Percentiles rank a stretch among this genome's conserved stretches.
Conservation (phyloP, 2,329 filamentous ascomycete genomes). For the Aspergillus versicolor region DNA sequence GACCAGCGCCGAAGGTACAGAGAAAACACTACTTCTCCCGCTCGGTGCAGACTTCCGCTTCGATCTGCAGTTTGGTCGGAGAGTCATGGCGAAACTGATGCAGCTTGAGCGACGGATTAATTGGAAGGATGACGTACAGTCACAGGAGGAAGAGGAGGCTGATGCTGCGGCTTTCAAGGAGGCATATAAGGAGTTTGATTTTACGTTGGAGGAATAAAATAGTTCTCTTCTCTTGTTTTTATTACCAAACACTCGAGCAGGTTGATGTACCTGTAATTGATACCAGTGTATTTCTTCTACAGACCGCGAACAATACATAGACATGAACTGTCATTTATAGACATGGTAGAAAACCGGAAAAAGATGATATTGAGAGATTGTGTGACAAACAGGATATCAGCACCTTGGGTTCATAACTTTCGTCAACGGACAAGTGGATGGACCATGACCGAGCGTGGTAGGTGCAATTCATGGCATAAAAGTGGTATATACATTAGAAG, state of each 20-base stretch:
- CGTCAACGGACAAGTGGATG: slow-evolving; percentile 1
- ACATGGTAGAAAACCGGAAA: neutral
- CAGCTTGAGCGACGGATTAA: slow-evolving; percentile 73
- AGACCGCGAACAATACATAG: neutral
- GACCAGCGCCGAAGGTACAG: slow-evolving; percentile 26
- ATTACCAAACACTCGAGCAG: too few relatives aligned
- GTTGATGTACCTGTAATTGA: too few relatives aligned
- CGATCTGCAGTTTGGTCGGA: slow-evolving; percentile 85
- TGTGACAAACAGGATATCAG: neutral
- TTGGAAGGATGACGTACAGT: slow-evolving; percentile 84
- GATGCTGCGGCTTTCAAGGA: slow-evolving; percentile 78
- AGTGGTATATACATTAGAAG: slow-evolving; percentile 6
- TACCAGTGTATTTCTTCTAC: neutral
- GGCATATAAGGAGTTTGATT: slow-evolving; percentile 84
- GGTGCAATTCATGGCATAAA: neutral
- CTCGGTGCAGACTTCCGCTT: slow-evolving; percentile 73
- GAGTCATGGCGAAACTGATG: slow-evolving; percentile 84
- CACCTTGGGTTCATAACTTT: slow-evolving; percentile 9
- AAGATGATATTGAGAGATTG: neutral
- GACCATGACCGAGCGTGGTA: neutral
- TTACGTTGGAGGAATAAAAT: slow-evolving; percentile 54
- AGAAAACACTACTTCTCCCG: slow-evolving; percentile 71
- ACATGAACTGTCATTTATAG: neutral
- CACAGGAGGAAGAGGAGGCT: slow-evolving; percentile 70
- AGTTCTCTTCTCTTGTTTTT: neutral